Evolutionary conservation across 1,139 yeast genomes (phyloP).

Genomic region (Kodamaea ohmeri): DNA sequence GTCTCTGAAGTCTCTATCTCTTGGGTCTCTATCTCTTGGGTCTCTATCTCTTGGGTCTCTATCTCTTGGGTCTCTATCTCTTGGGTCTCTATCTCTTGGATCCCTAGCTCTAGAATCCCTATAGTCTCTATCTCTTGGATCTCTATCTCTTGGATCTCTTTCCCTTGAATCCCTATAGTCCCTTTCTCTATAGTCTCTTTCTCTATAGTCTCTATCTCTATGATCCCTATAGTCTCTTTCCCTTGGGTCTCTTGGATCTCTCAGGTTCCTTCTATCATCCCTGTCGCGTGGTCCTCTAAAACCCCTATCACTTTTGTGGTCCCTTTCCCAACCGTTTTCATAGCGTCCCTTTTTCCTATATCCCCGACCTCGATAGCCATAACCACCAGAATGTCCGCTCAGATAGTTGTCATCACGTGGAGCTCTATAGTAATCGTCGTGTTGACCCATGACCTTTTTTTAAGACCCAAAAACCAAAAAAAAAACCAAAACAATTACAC

Average conservation of each 20-base stretch:
- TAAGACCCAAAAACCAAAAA: not conserved
- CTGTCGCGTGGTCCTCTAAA: constrained; percentile 1
- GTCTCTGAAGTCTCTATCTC: constrained; percentile 5
- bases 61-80: constrained; percentile 1
- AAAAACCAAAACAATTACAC: constrained; percentile 7
- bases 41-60: constrained; percentile 1
- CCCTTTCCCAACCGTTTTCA: not conserved
- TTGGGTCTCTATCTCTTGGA: not conserved
- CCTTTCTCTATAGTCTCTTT: constrained; percentile 2
- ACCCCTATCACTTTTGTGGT: constrained; percentile 1
- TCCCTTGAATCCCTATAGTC: constrained; percentile 1
- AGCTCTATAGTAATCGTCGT: constrained; percentile 5
- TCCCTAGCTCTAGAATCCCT: constrained; percentile 3
- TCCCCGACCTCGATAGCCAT: constrained; percentile 15
- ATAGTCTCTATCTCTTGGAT: not conserved
- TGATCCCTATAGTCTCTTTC: constrained; percentile 4
- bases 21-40: constrained; percentile 4
- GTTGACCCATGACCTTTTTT: constrained; percentile 1
- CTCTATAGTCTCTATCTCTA: constrained; percentile 6
- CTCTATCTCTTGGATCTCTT: not conserved
- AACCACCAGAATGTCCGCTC: constrained; percentile 13
- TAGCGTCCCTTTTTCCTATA: constrained; percentile 1
- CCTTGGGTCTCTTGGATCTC: constrained; percentile 2
- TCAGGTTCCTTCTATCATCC: not conserved
- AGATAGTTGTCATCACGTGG: constrained; percentile 6